Base-by-base conservation (phyloP, 2,329 filamentous ascomycete species). In the Cladosporium sp. region DNA sequence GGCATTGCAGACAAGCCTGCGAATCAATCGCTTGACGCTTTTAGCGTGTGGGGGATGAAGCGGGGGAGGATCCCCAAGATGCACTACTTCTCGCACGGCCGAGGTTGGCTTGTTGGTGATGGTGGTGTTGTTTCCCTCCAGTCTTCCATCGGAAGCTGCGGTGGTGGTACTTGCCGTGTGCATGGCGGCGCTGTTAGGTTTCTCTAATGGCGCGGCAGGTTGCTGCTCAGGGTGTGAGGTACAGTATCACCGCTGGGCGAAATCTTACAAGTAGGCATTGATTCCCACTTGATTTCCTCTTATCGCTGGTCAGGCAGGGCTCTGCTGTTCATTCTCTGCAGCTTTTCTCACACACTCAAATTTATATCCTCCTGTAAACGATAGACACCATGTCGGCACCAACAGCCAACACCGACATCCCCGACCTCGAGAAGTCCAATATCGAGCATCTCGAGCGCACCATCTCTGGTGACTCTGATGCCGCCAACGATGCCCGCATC, bases 401-500 rank as follows among this genome's bases (percentile, higher is more conserved):
- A 17, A 24, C 20, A 24, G 45, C 37, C 36, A 41, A 48, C 9
- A 24, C 17, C 45, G 45, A 48, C 15, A 24, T 27, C 36, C 45
- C 45, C 20, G 59, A 61, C 44, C 17, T 54, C 37, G 59, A 63
- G 54, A 63, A 63, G 54, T 22, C 22, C 36, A 43, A 44, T 7
- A 43, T 58, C 32, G 29, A 51, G 17, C 41, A 58, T 15, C 52
- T 64, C 22, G 62, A 64, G 54, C 57, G 62, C n/a, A 61, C 52
- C 12, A 49, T 50, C 6, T 62, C 61, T 8, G 58, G 60, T n/a
- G 47, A 43, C 34, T 51, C 51, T 7, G 51, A 57, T 18, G 48
- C 37, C 13, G 27, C 54, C 41, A 60, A 64, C 49, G 57, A 67
- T 55, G 59, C 59, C 18, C 56, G 56, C 13, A 62, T 68, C 56